Base-by-base conservation (phyloP, 768 basidiomycete species). In the Kwoniella europaea region DNA sequence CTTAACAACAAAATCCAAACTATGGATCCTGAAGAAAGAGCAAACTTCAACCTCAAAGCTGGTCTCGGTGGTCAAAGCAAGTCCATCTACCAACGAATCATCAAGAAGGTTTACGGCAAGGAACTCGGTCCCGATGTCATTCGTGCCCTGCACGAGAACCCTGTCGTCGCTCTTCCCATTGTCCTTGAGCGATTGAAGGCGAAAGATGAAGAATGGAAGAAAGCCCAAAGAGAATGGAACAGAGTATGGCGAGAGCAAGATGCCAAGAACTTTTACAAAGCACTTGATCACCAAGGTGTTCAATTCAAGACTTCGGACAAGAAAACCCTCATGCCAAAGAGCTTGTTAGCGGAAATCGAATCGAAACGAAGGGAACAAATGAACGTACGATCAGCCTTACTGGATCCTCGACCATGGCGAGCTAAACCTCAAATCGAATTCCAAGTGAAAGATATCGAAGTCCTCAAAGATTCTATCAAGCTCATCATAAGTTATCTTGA, bases 131-230 rank as follows among this genome's bases (percentile, higher is more conserved):
- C 81, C 24, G 83, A 84, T 50, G 78, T 84, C 69, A 84, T 84
- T 52, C 73, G 77, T 42, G 93, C 94, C 1, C 85, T 99, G 68
- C 94, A 98, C 83, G 95, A 98, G 56, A 91, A 90, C 75, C 97
- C 97, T 0, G 89, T 88, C 57, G 90, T 95, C 59, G 90, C 94
- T 1, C 90, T 98, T 10, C 95, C 96, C 0, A 92, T 98, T 69
- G 92, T 98, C 6, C 88, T 98, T 2, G 86, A 88, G 54, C 89
- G 97, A 10, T 86, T 99, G 56, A 94, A 93, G 85, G 89, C 90
- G 81, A 97, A 95, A 83, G 92, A 98, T 82, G 95, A 97, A 71
- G 97, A 99, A 81, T 99, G 97, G 97, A 90, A 93, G 79, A 88
- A 92, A 42, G 90, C 91, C 35, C 92, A 94, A 82, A 88, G 96